A percentile compares a stretch with the other conserved stretches of the same genome.
These are phyloP conservation scores for Globisporangium alternatum DNA, from an alignment of 352 stramenopile species.

Conservation along the genomic window DNA sequence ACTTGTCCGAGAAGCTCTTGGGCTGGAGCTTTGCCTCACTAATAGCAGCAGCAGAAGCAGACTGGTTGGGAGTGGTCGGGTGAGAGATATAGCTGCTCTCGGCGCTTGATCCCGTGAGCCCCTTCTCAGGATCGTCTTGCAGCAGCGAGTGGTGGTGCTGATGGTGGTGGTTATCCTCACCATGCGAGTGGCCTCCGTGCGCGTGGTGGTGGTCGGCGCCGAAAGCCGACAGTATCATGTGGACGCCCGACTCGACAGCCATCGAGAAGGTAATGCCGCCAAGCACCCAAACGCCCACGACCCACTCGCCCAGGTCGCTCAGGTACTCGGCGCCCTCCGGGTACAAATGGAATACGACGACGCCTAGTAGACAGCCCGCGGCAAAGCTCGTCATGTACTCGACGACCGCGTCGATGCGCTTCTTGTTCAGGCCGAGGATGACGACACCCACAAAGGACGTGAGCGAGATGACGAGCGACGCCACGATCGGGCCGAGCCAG, in stretches of 20 bases:
- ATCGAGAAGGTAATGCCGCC: conserved; percentile 27
- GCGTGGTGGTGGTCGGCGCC: conserved; percentile 11
- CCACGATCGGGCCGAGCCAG: conserved; percentile 22
- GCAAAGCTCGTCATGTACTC: conserved; percentile 34
- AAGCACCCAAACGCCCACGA: conserved; percentile 28
- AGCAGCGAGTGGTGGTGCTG: neutral
- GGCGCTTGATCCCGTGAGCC: neutral
- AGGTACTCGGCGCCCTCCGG: conserved; percentile 30
- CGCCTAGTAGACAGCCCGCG: conserved; percentile 29
- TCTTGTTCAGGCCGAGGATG: conserved; percentile 22
- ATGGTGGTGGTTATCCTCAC: neutral
- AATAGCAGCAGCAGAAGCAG: neutral
- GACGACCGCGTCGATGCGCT: conserved; percentile 21
- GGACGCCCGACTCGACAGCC: conserved; percentile 22
- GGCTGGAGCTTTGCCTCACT: neutral
- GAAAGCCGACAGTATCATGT: conserved; percentile 23
- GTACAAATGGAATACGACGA: conserved; percentile 36
- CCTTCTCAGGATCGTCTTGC: conserved; percentile 8
- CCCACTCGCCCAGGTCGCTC: conserved; percentile 24
- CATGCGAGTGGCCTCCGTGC: conserved; percentile 1
- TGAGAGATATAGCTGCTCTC: conserved; percentile 4
- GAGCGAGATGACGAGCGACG: conserved; percentile 24
- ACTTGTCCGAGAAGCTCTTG: conserved; percentile 10
- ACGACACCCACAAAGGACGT: conserved; percentile 27
- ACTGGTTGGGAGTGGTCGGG: neutral